These are phyloP conservation scores for Fusarium praegraminearum DNA, from an alignment of 2,329 filamentous ascomycete species.

Conservation along the genomic window DNA sequence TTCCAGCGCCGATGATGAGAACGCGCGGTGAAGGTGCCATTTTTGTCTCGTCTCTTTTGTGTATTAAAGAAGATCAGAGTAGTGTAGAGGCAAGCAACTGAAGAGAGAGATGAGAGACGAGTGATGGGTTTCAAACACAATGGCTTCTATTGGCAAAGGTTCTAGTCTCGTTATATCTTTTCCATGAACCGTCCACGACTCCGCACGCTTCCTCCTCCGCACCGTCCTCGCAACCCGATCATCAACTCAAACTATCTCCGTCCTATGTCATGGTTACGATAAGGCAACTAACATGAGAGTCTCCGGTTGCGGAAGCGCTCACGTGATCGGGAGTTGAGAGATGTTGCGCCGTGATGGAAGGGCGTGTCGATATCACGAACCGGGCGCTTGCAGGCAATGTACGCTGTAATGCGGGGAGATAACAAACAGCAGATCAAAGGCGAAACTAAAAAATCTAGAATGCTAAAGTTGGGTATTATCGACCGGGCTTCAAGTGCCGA, in stretches of 20 bases:
- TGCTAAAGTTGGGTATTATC: slow-evolving; percentile 8
- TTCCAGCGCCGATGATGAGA: slow-evolving; percentile 72
- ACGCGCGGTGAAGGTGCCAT: slow-evolving; percentile 56
- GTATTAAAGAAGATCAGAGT: not conserved
- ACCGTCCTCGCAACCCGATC: slow-evolving; percentile 10
- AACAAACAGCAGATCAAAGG: slow-evolving; percentile 15
- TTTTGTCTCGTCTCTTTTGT: slow-evolving; percentile 1
- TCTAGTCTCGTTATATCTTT: slow-evolving; percentile 37
- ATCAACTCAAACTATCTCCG: slow-evolving; percentile 16
- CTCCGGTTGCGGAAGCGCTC: slow-evolving; percentile 40
- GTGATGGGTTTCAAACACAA: slow-evolving; percentile 26
- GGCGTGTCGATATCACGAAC: slow-evolving; percentile 22
- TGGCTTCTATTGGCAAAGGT: slow-evolving; percentile 34
- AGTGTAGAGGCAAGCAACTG: not conserved
- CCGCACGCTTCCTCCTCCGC: slow-evolving; percentile 24
- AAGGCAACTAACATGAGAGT: slow-evolving; percentile 36
- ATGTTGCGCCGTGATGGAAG: slow-evolving; percentile 14
- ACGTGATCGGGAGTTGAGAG: slow-evolving; percentile 34
- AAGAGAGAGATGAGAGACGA: not conserved
- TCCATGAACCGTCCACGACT: slow-evolving; percentile 17
- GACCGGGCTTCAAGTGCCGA: slow-evolving; percentile 39
- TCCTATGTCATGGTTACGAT: slow-evolving; percentile 37
- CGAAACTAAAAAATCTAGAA: slow-evolving; percentile 18
- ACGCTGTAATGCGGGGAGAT: slow-evolving; percentile 31
- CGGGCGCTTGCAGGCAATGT: slow-evolving; percentile 1